Percentiles rank a stretch among this genome's conserved stretches.
phyloP scores from a whole-genome alignment of 2,329 filamentous ascomycete species.

The Sporothrix schenckii region DNA sequence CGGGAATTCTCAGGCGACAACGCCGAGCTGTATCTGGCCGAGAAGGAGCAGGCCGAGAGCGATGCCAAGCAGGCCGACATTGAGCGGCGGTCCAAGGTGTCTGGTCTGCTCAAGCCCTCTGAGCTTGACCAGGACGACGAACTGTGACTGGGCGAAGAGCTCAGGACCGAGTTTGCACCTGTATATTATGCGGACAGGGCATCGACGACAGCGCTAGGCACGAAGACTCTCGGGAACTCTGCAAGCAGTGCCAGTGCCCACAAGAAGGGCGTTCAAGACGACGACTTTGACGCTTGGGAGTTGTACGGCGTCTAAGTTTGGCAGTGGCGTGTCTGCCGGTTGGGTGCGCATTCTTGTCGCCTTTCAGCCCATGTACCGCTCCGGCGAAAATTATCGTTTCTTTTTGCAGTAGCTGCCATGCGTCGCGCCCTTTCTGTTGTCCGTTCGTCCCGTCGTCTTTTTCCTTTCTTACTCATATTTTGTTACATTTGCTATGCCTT shows the following conservation, averaged over 20 bases:
- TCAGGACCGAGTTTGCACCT: slow-evolving; percentile 63
- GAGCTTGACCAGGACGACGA: slow-evolving; percentile 89
- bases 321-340: not conserved
- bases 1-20: slow-evolving; percentile 98
- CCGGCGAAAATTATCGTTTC: not conserved
- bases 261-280: not conserved
- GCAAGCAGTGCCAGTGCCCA: not conserved
- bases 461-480: not conserved
- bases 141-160: slow-evolving; percentile 77
- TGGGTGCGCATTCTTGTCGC: not conserved
- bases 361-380: not conserved
- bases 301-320: slow-evolving; percentile 32
- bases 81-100: slow-evolving; percentile 90
- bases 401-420: not conserved
- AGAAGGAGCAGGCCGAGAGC: slow-evolving; percentile 88
- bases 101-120: slow-evolving; percentile 94
- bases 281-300: slow-evolving; percentile 35
- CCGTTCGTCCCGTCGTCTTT: not conserved
- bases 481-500: slow-evolving; percentile 10
- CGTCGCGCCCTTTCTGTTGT: not conserved
- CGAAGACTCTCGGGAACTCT: not conserved
- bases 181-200: slow-evolving; percentile 37
- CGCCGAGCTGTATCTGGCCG: slow-evolving; percentile 87
- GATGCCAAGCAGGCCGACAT: slow-evolving; percentile 86
- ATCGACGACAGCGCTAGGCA: not conserved